Evolutionary conservation across 495 filamentous ascomycete species (phyloP), one percentile per base, ranked within the genome.

Genomic region (Pseudevernia furfuracea): DNA sequence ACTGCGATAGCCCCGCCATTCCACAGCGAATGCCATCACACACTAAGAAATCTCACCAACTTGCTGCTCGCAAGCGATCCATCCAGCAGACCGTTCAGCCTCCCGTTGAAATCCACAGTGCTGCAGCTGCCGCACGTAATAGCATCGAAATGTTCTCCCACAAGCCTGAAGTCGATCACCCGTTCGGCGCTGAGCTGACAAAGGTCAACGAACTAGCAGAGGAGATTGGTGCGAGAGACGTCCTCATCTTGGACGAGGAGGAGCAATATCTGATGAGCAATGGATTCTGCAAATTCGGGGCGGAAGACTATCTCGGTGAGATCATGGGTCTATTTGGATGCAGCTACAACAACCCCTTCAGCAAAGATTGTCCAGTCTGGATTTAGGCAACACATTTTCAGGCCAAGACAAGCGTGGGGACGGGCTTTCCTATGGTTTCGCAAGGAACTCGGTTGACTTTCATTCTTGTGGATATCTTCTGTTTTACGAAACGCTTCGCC

Each of bases 221-320:
- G 75, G 92, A 96, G 71, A 90, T 89, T 64, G 88, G 89, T 21
- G 80, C 77, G 2, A 72, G 74, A 58, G 84, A 87, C 58, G 72
- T 84, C n/a, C 58, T 68, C 14, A 66, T 71, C 63, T 79, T 89
- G 53, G 85, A 89, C 57, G 83, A 86, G 34, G 91, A 94, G 70
- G 88, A 90, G 70, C 75, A 84, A 64, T 81, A 85, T 41, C 74
- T 94, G 68, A 69, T 79, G 52, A 77, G 79, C 36, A 83, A 81
- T 57, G 91, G 90, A 17, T 78, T 97, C 8, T 79, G 78, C 71
- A 89, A 87, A 70, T 92, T 92, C 73, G 79, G 80, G 17, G 90
- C 88, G 17, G 82, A 88, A 25, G 94, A 97, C 71, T 98, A 98
- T 74, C 75, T 92, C 61, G 76, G 75, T 61, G 94, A 96, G 76